phyloP scores from a whole-genome alignment of 805 yeast species.

The Metschnikowia santaceciliae region DNA sequence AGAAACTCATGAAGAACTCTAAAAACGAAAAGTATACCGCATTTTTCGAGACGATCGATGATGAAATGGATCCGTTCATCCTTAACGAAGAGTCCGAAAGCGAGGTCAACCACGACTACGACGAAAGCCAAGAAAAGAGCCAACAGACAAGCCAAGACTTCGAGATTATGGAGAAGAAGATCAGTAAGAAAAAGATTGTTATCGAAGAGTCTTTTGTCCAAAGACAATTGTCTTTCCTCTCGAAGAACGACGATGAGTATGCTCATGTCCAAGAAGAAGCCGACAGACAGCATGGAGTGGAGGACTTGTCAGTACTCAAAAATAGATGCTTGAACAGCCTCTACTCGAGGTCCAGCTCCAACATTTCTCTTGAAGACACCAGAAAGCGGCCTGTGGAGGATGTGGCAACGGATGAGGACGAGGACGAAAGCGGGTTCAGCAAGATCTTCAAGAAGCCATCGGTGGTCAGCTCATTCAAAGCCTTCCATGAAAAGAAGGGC shows the following conservation, averaged over 20 bases:
- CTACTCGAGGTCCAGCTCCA: constrained; percentile 14
- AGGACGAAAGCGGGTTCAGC: constrained; percentile 33
- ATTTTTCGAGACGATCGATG: constrained; percentile 62
- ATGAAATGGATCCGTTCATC: constrained; percentile 33
- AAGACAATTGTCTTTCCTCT: constrained; percentile 51
- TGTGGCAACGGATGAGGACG: constrained; percentile 24
- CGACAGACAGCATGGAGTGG: constrained; percentile 35
- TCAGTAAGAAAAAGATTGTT: constrained; percentile 35
- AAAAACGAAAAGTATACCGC: constrained; percentile 59
- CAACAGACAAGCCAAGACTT: constrained; percentile 7
- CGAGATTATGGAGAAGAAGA: constrained; percentile 19
- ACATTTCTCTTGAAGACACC: constrained; percentile 9
- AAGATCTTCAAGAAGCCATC: constrained; percentile 44
- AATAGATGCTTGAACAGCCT: constrained; percentile 34
- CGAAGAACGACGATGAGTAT: constrained; percentile 31
- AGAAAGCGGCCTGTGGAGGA: constrained; percentile 8
- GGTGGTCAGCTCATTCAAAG: constrained; percentile 44
- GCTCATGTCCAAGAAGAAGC: constrained; percentile 29
- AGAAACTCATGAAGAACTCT: constrained; percentile 39
- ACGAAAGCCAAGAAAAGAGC: constrained; percentile 1
- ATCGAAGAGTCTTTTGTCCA: constrained; percentile 53
- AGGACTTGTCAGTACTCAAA: constrained; percentile 47
- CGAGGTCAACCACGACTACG: constrained; percentile 20
- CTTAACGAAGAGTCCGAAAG: constrained; percentile 25
- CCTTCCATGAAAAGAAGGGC: constrained; percentile 33